phyloP scores from a whole-genome alignment of 2,329 filamentous ascomycete species.

The Colletotrichum truncatum region DNA sequence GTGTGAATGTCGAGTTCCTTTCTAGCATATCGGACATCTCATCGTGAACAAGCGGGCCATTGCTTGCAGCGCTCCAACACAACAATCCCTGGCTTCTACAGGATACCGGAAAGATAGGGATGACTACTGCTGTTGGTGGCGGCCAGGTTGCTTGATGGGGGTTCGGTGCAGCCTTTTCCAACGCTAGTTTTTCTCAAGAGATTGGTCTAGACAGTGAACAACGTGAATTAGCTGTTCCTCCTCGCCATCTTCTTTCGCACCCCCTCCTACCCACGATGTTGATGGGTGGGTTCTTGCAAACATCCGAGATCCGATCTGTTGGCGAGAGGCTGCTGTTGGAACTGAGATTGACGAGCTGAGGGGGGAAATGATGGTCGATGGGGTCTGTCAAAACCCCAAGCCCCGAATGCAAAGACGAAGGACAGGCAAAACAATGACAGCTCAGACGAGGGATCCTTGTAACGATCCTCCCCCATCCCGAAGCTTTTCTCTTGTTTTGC shows the following conservation, averaged over 20 bases:
- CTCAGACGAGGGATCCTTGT: conserved; percentile 11
- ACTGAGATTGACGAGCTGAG: neutral
- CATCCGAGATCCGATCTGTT: conserved; percentile 15
- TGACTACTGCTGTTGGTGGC: no score
- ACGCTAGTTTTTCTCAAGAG: no score
- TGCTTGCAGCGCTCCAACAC: neutral
- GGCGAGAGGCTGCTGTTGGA: neutral
- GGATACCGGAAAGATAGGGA: neutral
- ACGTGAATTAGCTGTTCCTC: no score
- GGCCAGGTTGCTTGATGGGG: no score
- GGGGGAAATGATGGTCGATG: conserved; percentile 9
- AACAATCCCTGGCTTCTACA: neutral
- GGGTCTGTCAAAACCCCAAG: neutral
- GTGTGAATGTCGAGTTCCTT: neutral
- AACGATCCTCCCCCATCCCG: conserved; percentile 3
- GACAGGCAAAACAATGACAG: conserved; percentile 6
- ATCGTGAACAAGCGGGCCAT: neutral
- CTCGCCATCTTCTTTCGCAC: no score
- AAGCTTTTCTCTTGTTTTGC: conserved; percentile 2
- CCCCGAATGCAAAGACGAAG: neutral
- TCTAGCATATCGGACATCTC: neutral
- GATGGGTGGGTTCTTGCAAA: no score
- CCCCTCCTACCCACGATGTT: no score
- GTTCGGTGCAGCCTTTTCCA: no score
- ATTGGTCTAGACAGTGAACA: no score